Base-by-base conservation (phyloP, 352 stramenopile genomes). In the Phytophthora gonapodyides region DNA sequence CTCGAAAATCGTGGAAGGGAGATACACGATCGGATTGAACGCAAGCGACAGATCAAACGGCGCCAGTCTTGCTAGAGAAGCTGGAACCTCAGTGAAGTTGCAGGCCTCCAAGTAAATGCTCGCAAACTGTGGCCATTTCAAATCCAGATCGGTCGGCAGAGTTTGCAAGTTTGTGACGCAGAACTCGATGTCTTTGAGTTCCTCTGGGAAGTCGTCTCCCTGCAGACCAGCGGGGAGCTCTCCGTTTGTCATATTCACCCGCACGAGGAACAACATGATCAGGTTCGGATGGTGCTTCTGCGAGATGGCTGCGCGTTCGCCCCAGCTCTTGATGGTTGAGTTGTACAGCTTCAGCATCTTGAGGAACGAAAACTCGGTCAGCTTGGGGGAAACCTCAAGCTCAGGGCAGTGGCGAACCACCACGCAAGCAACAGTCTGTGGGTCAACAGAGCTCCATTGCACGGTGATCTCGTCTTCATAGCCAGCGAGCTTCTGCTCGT, bases 121-220 rank as follows among this genome's bases (percentile, higher is more conserved):
- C 9, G 37, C 36, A 11, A 27, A 45, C 17, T 48, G 38, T 27
- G 62, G 43, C 71, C 75, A 84, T 10, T 37, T 43, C 17, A 42
- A 6, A 43, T 75, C 43, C 15, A 84, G 34, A 16, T 78, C 40
- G 2, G 49, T 8, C 0, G 75, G 75, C 1, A 79, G 43, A 10
- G 57, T 21, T 7, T 44, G 61, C 6, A 84, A 57, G 27, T 73
- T 76, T 19, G 47, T 62, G 19, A 40, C 36, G 3, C 13, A 44
- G 42, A 79, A 49, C 40, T 73, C 65, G 16, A 81, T 47, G 45
- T 78, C 50, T 6, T 40, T 47, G 2, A 80, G 52, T 0, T 34
- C 33, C 1, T 10, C 47, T 0, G 75, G 71, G 42, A 81, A 77
- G 30, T 65, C 48, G 0, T 12, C 37, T 3, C 57, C 53, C 16